These are phyloP conservation scores for Malassezia caprae DNA, from an alignment of 1,284 basidiomycete species.

Conservation along the genomic window DNA sequence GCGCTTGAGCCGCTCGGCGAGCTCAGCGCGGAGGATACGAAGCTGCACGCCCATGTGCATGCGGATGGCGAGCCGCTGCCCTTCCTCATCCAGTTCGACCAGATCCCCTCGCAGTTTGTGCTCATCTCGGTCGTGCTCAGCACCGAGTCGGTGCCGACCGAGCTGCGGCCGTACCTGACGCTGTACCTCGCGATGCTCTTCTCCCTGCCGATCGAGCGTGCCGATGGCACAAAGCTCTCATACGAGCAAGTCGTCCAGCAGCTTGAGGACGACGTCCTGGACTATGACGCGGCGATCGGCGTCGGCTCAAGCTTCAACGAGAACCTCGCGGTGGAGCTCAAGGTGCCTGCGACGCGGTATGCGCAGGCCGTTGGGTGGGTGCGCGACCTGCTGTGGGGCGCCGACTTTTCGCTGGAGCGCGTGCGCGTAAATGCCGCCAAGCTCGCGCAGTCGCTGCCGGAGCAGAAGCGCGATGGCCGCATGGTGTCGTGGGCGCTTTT, in stretches of 20 bases:
- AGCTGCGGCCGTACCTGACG: conserved; percentile 57
- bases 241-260: conserved; percentile 86
- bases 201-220: conserved; percentile 68
- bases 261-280: conserved; percentile 82
- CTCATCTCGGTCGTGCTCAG: conserved; percentile 63
- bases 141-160: conserved; percentile 36
- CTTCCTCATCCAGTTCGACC: conserved; percentile 78
- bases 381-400: conserved; percentile 72
- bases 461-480: conserved; percentile 79
- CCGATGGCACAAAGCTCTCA: conserved; percentile 61
- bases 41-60: conserved; percentile 61
- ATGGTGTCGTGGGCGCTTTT: conserved; percentile 68
- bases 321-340: conserved; percentile 62
- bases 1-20: conserved; percentile 30
- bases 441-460: conserved; percentile 80
- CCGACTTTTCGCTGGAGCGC: conserved; percentile 74
- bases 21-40: conserved; percentile 28
- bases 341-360: conserved; percentile 69
- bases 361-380: conserved; percentile 76
- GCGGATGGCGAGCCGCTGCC: conserved; percentile 62
- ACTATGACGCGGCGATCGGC: conserved; percentile 70
- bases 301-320: conserved; percentile 59
- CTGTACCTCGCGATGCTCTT: conserved; percentile 82
- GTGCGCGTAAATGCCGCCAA: conserved; percentile 78
- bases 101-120: conserved; percentile 70